Evolutionary conservation across 2,329 filamentous ascomycete species (phyloP).

Genomic region (Botryosphaeria dothidea): DNA sequence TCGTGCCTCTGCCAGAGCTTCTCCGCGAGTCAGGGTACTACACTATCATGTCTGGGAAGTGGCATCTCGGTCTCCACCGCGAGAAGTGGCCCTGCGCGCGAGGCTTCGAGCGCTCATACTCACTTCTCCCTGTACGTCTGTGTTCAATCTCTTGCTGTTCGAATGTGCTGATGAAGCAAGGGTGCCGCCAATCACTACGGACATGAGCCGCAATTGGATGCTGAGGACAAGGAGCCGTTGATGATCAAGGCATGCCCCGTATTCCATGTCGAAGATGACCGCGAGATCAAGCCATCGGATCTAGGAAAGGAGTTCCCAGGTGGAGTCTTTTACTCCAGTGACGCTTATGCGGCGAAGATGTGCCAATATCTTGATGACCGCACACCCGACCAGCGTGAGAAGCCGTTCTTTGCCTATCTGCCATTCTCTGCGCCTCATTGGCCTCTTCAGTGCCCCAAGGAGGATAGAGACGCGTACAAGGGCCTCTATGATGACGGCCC

Average conservation of each 20-base stretch:
- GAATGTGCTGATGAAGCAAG: background rate
- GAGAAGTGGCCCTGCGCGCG: slow-evolving; percentile 21
- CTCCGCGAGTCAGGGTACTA: slow-evolving; percentile 46
- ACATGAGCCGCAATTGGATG: slow-evolving; percentile 33
- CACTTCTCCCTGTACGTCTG: slow-evolving; percentile 17
- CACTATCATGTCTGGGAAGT: slow-evolving; percentile 24
- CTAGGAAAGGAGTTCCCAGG: slow-evolving; percentile 5
- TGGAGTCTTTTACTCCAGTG: slow-evolving; percentile 35
- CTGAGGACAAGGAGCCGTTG: slow-evolving; percentile 22
- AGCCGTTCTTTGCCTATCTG: slow-evolving; percentile 33
- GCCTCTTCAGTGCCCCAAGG: slow-evolving; percentile 31
- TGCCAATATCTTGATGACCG: slow-evolving; percentile 28
- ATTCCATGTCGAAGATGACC: slow-evolving; percentile 28
- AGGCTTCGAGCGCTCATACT: slow-evolving; percentile 21
- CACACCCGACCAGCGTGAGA: slow-evolving; percentile 22
- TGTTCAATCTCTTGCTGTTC: background rate
- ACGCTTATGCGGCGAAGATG: slow-evolving; percentile 32
- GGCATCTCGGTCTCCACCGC: slow-evolving; percentile 22
- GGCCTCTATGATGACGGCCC: slow-evolving; percentile 31
- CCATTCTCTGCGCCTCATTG: slow-evolving; percentile 34
- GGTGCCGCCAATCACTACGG: slow-evolving; percentile 38
- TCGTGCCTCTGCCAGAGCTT: slow-evolving; percentile 60
- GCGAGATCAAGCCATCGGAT: slow-evolving; percentile 24
- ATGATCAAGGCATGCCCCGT: slow-evolving; percentile 23
- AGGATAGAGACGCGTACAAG: slow-evolving; percentile 26